Percentiles rank a stretch among this genome's conserved stretches.
Conservation (phyloP, 495 filamentous ascomycete genomes). For the Symbiotaphrina buchneri region DNA sequence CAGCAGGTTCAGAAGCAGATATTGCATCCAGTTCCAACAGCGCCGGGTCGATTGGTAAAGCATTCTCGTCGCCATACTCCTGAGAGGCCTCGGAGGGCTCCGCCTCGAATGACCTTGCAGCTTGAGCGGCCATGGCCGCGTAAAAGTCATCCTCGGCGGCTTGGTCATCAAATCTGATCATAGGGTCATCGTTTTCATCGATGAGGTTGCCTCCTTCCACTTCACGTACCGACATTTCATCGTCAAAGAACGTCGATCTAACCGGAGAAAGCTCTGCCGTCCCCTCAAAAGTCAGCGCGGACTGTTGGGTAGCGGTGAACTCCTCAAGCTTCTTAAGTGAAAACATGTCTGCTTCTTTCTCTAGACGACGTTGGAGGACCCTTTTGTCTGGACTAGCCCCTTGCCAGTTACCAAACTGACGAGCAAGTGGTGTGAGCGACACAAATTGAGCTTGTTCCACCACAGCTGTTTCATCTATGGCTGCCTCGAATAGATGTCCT, state of each 20-base stretch:
- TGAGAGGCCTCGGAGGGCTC: constrained; percentile 32
- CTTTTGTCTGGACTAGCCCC: constrained; percentile 24
- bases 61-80: constrained; percentile 41
- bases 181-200: constrained; percentile 15
- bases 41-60: constrained; percentile 25
- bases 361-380: constrained; percentile 12
- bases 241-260: constrained; percentile 27
- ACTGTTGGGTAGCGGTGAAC: constrained; percentile 2
- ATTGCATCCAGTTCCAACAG: constrained; percentile 10
- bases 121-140: no score
- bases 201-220: constrained; percentile 9
- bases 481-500: background rate
- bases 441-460: constrained; percentile 7
- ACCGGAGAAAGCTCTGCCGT: constrained; percentile 9
- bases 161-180: constrained; percentile 5
- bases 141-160: constrained; percentile 5
- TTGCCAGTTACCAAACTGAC: constrained; percentile 35
- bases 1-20: constrained; percentile 7
- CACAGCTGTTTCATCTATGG: background rate
- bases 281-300: background rate
- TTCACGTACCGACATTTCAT: constrained; percentile 27
- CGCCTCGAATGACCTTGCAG: constrained; percentile 1
- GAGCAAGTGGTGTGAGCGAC: constrained; percentile 37
- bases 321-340: constrained; percentile 12
- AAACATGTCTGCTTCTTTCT: constrained; percentile 18